phyloP scores from a whole-genome alignment of 768 basidiomycete species.

The Tylopilus balloui region DNA sequence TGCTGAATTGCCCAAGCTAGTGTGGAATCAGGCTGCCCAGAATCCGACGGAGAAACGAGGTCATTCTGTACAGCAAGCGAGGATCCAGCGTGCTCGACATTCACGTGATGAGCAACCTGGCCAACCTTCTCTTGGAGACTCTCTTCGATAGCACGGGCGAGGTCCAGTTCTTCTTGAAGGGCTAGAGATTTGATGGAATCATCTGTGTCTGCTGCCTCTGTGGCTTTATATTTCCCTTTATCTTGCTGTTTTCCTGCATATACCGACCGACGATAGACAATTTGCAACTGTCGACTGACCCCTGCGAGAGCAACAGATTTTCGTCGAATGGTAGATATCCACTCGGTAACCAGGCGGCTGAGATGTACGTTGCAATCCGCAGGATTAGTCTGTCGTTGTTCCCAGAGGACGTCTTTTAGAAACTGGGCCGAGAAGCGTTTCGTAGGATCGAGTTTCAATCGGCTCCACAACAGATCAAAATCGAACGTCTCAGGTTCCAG shows the following conservation, averaged over 20 bases:
- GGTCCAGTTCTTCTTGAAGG: conserved; percentile 38
- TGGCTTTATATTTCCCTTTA: conserved; percentile 2
- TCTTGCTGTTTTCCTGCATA: not conserved
- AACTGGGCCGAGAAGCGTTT: conserved; percentile 49
- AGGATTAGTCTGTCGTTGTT: conserved; percentile 16
- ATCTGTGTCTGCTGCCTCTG: conserved; percentile 4
- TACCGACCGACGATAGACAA: conserved; percentile 37
- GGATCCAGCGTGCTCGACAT: conserved; percentile 3
- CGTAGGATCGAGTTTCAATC: conserved; percentile 40
- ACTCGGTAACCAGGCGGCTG: conserved; percentile 30
- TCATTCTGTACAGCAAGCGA: conserved; percentile 9
- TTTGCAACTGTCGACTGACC: conserved; percentile 35
- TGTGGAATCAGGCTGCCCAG: conserved; percentile 13
- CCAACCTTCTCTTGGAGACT: conserved; percentile 35
- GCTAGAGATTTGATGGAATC: conserved; percentile 15
- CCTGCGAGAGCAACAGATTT: conserved; percentile 22
- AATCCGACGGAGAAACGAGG: conserved; percentile 3
- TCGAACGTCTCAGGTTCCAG: conserved; percentile 43
- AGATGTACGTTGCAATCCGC: conserved; percentile 25
- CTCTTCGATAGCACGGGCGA: conserved; percentile 44
- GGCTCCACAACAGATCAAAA: conserved; percentile 51
- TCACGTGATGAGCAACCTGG: conserved; percentile 5
- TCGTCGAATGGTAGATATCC: conserved; percentile 25
- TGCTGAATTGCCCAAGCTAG: conserved; percentile 32
- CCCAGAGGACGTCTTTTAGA: conserved; percentile 29